Evolutionary conservation across 257 asterid species (phyloP).

Genomic region (Ilex asprella): DNA sequence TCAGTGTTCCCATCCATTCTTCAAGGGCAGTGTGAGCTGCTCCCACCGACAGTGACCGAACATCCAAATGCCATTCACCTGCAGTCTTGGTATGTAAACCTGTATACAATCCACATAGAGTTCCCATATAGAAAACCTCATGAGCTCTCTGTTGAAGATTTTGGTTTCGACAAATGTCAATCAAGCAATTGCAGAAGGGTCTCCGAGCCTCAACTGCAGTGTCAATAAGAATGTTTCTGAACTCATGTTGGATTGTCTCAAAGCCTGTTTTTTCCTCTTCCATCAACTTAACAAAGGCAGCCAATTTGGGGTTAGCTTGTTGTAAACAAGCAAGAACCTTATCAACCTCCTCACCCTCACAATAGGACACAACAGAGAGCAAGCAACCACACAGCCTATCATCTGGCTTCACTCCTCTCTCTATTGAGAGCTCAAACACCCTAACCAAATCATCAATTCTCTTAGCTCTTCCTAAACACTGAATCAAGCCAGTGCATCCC

Average conservation of each 20-base stretch:
- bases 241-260: slow-evolving; percentile 50
- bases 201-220: slow-evolving; percentile 68
- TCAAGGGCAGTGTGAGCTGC: slow-evolving; percentile 90
- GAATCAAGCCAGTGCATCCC: slow-evolving; percentile 94
- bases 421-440: slow-evolving; percentile 47
- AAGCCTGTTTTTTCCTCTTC: slow-evolving; percentile 26
- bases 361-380: slow-evolving; percentile 66
- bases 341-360: slow-evolving; percentile 51
- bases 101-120: slow-evolving; percentile 66
- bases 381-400: slow-evolving; percentile 85
- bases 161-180: slow-evolving; percentile 66
- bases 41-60: slow-evolving; percentile 73
- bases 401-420: slow-evolving; percentile 72
- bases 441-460: slow-evolving; percentile 64
- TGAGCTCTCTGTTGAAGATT: slow-evolving; percentile 55
- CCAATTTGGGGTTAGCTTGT: slow-evolving; percentile 38
- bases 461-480: slow-evolving; percentile 71
- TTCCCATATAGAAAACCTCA: slow-evolving; percentile 68
- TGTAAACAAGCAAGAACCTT: slow-evolving; percentile 64
- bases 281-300: slow-evolving; percentile 37
- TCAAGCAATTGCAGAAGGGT: slow-evolving; percentile 85
- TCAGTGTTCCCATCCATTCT: slow-evolving; percentile 80
- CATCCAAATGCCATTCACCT: slow-evolving; percentile 80
- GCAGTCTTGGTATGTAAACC: slow-evolving; percentile 81
- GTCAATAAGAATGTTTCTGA: slow-evolving; percentile 44